Evolutionary conservation across 2,329 filamentous ascomycete genomes (phyloP).

Genomic region (Orbilia brochopaga): DNA sequence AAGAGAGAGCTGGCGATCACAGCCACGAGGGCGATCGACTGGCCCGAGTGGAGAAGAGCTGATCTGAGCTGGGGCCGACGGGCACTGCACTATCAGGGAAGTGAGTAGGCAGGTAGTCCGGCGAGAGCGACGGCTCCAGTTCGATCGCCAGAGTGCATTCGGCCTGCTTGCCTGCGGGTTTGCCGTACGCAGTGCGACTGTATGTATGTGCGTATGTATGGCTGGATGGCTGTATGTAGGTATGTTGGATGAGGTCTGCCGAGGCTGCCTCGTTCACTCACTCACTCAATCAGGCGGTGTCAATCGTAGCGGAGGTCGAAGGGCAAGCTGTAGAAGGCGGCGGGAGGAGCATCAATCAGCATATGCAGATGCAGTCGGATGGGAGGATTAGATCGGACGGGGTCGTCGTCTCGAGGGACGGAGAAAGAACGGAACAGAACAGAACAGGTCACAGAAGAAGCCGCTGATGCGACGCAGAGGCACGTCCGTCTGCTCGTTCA

Average conservation of each 20-base stretch:
- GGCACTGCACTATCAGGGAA: no score
- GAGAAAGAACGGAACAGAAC: conserved; percentile 11
- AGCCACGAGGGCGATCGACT: neutral
- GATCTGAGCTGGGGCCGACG: no score
- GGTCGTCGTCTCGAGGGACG: conserved; percentile 3
- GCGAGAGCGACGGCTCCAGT: neutral
- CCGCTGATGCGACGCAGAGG: conserved; percentile 39
- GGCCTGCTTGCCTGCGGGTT: no score
- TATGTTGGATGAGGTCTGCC: neutral
- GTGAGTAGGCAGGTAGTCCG: no score
- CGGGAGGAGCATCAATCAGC: conserved; percentile 9
- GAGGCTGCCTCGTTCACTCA: neutral
- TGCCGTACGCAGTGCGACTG: no score
- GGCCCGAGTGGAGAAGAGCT: neutral
- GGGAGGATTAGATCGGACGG: conserved; percentile 1
- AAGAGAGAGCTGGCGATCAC: no score
- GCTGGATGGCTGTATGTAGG: no score
- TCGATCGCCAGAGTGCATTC: neutral
- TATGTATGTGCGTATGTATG: no score
- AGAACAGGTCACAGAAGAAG: conserved; percentile 16
- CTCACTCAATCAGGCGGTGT: neutral
- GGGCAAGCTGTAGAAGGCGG: neutral
- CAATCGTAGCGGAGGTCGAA: neutral
- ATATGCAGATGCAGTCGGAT: no score
- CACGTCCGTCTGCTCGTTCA: no score